Conservation (phyloP, 2,329 filamentous ascomycete genomes). For the Lachnellula suecica region DNA sequence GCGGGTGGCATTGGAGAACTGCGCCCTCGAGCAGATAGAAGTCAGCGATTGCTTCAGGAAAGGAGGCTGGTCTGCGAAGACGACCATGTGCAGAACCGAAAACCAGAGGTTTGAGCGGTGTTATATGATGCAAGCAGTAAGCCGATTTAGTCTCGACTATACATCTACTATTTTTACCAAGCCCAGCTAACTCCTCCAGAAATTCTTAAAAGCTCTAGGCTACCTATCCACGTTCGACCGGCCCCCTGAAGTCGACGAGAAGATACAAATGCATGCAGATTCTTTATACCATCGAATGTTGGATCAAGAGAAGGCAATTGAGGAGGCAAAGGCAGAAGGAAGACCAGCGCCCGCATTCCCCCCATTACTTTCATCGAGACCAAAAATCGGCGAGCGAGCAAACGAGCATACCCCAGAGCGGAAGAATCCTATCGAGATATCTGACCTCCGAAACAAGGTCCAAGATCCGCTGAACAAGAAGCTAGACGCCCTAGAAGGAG, state of each 20-base stretch:
- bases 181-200: conserved; percentile 42
- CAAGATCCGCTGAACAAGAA: conserved; percentile 52
- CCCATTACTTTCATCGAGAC: conserved; percentile 44
- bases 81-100: conserved; percentile 81
- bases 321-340: conserved; percentile 64
- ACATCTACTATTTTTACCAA: neutral
- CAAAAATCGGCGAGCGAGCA: conserved; percentile 7
- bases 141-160: no score
- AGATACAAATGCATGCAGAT: conserved; percentile 95
- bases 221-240: conserved; percentile 72
- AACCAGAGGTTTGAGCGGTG: conserved; percentile 80
- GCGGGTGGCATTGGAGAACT: conserved; percentile 87
- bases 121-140: conserved; percentile 81
- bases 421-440: conserved; percentile 17
- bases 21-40: conserved; percentile 79
- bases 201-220: conserved; percentile 86
- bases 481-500: conserved; percentile 56
- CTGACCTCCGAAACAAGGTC: conserved; percentile 44
- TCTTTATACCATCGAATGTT: conserved; percentile 85
- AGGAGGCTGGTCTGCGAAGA: conserved; percentile 64
- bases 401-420: conserved; percentile 17
- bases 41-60: conserved; percentile 79
- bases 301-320: conserved; percentile 73
- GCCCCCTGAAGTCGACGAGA: conserved; percentile 70
- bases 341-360: conserved; percentile 58